Evolutionary conservation across 495 filamentous ascomycete genomes (phyloP).

Genomic region (Tuber magnatum): DNA sequence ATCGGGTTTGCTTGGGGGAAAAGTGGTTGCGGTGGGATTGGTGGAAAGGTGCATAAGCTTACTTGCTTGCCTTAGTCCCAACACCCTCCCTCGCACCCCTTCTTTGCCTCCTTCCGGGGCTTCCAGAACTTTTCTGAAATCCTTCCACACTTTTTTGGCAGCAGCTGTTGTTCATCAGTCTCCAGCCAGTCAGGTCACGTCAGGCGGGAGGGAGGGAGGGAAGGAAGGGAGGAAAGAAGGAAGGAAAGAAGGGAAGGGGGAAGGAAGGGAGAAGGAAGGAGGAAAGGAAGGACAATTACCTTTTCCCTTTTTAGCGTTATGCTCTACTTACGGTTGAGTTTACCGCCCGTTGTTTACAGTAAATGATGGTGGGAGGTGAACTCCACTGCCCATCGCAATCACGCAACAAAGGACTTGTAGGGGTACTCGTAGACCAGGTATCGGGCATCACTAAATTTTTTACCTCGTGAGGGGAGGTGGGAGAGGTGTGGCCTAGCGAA

Average conservation of each 20-base stretch:
- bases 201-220: neutral
- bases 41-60: conserved; percentile 37
- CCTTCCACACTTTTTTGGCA: neutral
- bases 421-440: neutral
- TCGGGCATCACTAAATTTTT: neutral
- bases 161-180: neutral
- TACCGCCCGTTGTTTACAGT: neutral
- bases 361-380: neutral
- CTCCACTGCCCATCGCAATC: neutral
- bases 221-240: neutral
- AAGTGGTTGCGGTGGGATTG: conserved; percentile 3
- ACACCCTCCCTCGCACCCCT: conserved; percentile 14
- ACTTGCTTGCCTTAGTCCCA: conserved; percentile 26
- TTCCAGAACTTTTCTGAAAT: conserved; percentile 33
- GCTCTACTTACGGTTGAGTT: neutral
- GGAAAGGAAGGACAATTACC: too few species aligned
- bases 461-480: neutral
- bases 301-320: neutral
- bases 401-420: neutral
- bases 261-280: neutral
- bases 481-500: neutral
- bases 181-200: neutral
- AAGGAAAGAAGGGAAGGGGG: neutral
- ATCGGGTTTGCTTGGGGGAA: conserved; percentile 30
- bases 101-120: conserved; percentile 16